These are phyloP conservation scores for Scedosporium boydii DNA, from an alignment of 2,329 filamentous ascomycete species.

Conservation along the genomic window DNA sequence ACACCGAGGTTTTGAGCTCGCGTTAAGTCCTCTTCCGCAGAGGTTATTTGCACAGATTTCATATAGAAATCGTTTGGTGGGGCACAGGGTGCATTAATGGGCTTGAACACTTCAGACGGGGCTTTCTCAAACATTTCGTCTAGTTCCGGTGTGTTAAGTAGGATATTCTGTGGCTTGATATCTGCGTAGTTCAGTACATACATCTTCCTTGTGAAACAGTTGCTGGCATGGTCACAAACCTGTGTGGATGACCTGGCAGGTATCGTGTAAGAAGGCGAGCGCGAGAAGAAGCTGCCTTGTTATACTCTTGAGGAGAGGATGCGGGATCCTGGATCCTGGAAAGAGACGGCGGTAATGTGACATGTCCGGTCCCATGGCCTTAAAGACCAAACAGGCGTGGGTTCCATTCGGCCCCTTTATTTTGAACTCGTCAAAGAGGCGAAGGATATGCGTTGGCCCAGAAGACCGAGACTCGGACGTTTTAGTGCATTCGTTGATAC, in stretches of 20 bases:
- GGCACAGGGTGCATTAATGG: not conserved
- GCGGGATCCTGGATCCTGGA: conserved; percentile 8
- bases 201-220: not conserved
- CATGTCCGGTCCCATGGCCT: conserved; percentile 20
- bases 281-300: conserved; percentile 13
- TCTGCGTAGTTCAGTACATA: conserved; percentile 8
- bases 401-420: conserved; percentile 19
- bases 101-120: conserved; percentile 11
- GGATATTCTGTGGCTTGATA: conserved; percentile 17
- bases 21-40: conserved; percentile 11
- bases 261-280: conserved; percentile 13
- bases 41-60: conserved; percentile 10
- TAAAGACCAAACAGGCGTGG: conserved; percentile 20
- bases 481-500: conserved; percentile 7
- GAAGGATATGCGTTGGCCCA: conserved; percentile 9
- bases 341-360: conserved; percentile 11
- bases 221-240: conserved; percentile 7
- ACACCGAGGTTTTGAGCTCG: conserved; percentile 8
- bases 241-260: conserved; percentile 14
- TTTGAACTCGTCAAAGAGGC: conserved; percentile 16
- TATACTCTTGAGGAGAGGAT: conserved; percentile 10
- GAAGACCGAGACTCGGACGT: not conserved
- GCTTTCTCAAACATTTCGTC: conserved; percentile 13
- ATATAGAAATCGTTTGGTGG: conserved; percentile 10
- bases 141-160: conserved; percentile 13